Evolutionary conservation across 1,284 basidiomycete species (phyloP).

Genomic region (Gomphus bonarii): DNA sequence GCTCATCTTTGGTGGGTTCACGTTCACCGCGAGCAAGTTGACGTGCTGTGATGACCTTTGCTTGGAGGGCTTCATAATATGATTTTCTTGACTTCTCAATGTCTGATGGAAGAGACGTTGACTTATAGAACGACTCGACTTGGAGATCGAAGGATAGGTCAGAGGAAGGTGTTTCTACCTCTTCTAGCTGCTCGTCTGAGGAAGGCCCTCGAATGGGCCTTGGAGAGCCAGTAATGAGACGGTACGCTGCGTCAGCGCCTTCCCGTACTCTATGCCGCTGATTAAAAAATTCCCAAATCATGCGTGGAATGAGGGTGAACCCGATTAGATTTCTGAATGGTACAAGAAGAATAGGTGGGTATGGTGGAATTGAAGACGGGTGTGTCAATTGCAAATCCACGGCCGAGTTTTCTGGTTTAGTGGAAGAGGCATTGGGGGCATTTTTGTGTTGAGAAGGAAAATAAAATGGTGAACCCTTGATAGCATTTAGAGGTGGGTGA

Average conservation of each 20-base stretch:
- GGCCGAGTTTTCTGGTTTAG: constrained; percentile 17
- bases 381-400: constrained; percentile 26
- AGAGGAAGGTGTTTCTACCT: constrained; percentile 17
- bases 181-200: constrained; percentile 12
- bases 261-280: constrained; percentile 68
- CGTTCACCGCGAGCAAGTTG: constrained; percentile 67
- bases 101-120: constrained; percentile 47
- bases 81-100: constrained; percentile 61
- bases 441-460: constrained; percentile 27
- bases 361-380: constrained; percentile 56
- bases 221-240: constrained; percentile 55
- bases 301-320: constrained; percentile 77
- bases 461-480: constrained; percentile 29
- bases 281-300: constrained; percentile 92
- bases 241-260: constrained; percentile 78
- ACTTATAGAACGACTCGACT: constrained; percentile 63
- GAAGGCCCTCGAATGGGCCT: constrained; percentile 48
- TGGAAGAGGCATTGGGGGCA: constrained; percentile 16
- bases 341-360: constrained; percentile 80
- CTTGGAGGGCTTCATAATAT: constrained; percentile 71
- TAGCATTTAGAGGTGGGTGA: not conserved
- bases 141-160: constrained; percentile 72
- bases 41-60: constrained; percentile 66
- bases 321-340: constrained; percentile 85
- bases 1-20: constrained; percentile 82